Evolutionary conservation across 1,284 basidiomycete species (phyloP), one percentile per base, ranked within the genome.

Genomic region (Ganoderma sinense): DNA sequence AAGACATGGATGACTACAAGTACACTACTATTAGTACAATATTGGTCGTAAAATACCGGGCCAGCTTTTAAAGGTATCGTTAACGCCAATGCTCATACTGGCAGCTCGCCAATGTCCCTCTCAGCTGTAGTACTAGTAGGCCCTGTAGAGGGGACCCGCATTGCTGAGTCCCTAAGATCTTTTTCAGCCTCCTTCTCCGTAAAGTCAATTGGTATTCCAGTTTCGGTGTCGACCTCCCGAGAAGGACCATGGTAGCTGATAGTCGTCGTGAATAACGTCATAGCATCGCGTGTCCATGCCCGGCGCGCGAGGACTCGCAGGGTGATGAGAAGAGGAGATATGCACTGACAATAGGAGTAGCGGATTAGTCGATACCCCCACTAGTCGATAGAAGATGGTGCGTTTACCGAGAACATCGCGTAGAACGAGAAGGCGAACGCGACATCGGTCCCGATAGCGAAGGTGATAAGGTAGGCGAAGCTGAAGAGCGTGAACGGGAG

Each of bases 321-420:
- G n/a, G 79, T 79, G 65, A 82, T 81, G 23, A 81, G 74, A 51
- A 80, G 76, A 1, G 80, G 81, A 0, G 79, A 77, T 1, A 82
- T 69, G 39, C 71, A 76, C 80, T 81, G 67, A 1, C 18, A 7
- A 4, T 11, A 16, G n/a, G 36, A 23, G 16, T 10, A 29, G 3
- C 23, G 10, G 18, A 14, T 31, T 3, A 56, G 43, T 36, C 18
- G 14, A n/a, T 4, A 53, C 26, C 11, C 48, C 14, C 4, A 29
- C 1, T 26, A 33, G 40, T 13, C 6, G 0, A 23, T 36, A 48
- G 20, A 36, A n/a, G 23, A 13, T n/a, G 39, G 33, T 41, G 26
- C 4, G 58, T 70, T 20, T 56, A 74, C 75, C 33, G 75, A 73
- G 67, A 76, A 73, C 75, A 75, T 76, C 16, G 64, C 69, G 31